phyloP scores from a whole-genome alignment of 2,329 filamentous ascomycete species.

The Hypoxylon sp. region DNA sequence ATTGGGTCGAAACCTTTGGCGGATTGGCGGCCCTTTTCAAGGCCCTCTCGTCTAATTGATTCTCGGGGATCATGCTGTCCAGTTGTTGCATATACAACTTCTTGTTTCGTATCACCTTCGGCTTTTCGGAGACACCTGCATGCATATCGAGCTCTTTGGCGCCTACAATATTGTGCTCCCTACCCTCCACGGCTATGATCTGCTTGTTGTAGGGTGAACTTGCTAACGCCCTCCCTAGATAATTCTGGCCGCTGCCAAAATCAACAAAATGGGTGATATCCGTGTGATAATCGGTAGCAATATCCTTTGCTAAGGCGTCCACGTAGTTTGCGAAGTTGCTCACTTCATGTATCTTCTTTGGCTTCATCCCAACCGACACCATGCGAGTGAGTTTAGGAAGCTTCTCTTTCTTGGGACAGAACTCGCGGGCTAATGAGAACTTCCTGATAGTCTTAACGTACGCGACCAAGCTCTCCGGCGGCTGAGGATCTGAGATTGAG shows the following conservation, averaged over 20 bases:
- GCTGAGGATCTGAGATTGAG: slow-evolving; percentile 48
- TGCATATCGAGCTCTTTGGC: slow-evolving; percentile 87
- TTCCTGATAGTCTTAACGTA: slow-evolving; percentile 80
- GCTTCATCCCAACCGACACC: slow-evolving; percentile 90
- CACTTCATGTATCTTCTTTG: slow-evolving; percentile 96
- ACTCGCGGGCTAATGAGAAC: slow-evolving; percentile 74
- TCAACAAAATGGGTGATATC: slow-evolving; percentile 89
- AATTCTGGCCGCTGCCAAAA: slow-evolving; percentile 97
- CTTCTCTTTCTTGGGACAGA: slow-evolving; percentile 58
- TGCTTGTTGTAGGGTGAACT: slow-evolving; percentile 86
- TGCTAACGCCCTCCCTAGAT: slow-evolving; percentile 88
- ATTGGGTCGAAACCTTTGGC: slow-evolving; percentile 48
- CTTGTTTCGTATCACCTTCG: slow-evolving; percentile 82
- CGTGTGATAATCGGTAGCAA: slow-evolving; percentile 67
- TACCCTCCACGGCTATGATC: slow-evolving; percentile 91
- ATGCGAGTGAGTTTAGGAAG: slow-evolving; percentile 73
- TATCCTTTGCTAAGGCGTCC: slow-evolving; percentile 66
- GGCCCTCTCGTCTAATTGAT: slow-evolving; percentile 57
- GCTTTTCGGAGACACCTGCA: slow-evolving; percentile 79
- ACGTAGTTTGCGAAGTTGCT: slow-evolving; percentile 90
- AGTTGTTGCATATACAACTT: slow-evolving; percentile 75
- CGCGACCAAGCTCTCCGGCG: slow-evolving; percentile 70
- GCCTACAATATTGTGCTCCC: slow-evolving; percentile 85
- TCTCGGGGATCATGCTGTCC: slow-evolving; percentile 56
- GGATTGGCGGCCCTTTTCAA: slow-evolving; percentile 52